A percentile compares a stretch with the other conserved stretches of the same genome.
Evolutionary conservation across 2,329 filamentous ascomycete species (phyloP).

Genomic region (Talaromyces sp.): DNA sequence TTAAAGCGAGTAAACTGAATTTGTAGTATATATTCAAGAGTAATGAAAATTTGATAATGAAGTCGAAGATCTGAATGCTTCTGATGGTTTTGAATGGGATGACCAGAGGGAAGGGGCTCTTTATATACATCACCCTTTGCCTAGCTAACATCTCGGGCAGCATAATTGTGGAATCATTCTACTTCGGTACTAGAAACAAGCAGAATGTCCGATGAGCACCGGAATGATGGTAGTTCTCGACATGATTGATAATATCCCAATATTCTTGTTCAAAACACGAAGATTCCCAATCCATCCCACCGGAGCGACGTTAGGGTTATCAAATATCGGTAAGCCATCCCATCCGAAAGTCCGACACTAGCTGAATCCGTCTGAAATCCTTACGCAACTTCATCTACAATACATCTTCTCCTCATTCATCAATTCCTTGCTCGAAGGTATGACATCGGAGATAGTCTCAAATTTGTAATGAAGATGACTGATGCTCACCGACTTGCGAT

Average conservation of each 20-base stretch:
- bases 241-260: not conserved
- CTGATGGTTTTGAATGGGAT: not conserved
- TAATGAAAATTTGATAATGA: not conserved
- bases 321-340: too few relatives aligned
- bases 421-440: not conserved
- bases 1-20: not conserved
- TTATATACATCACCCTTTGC: not conserved
- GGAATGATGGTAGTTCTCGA: not conserved
- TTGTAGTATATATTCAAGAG: not conserved
- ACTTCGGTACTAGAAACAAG: too few relatives aligned
- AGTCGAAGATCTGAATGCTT: too few relatives aligned
- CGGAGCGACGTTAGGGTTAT: not conserved
- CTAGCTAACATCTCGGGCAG: not conserved
- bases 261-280: not conserved
- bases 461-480: not conserved
- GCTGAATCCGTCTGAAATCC: too few relatives aligned
- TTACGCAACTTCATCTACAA: too few relatives aligned
- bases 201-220: not conserved
- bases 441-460: not conserved
- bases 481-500: not conserved
- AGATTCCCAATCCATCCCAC: conserved; percentile 12
- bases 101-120: not conserved
- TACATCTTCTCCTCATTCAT: too few relatives aligned
- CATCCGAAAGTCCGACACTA: too few relatives aligned
- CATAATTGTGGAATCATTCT: not conserved